Percentiles rank a stretch among this genome's conserved stretches.
phyloP scores from a whole-genome alignment of 306 rosid species.

The Corylus avellana region DNA sequence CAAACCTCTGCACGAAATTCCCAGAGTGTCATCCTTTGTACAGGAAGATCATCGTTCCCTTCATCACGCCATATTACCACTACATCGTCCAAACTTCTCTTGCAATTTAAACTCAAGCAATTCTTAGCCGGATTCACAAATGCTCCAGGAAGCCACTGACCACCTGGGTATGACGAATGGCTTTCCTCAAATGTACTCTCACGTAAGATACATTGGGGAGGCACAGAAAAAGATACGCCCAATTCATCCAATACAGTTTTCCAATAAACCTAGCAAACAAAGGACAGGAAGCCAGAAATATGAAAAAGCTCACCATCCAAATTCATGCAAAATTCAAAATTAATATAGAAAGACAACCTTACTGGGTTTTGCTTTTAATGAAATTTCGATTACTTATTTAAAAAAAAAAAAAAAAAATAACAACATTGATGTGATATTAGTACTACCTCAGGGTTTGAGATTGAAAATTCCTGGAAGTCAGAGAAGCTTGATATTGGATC shows the following conservation, averaged over 20 bases:
- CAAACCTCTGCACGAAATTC: slow-evolving; percentile 84
- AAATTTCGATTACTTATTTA: no score
- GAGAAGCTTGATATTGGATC: slow-evolving; percentile 84
- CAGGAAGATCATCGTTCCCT: slow-evolving; percentile 62
- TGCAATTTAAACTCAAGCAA: slow-evolving; percentile 59
- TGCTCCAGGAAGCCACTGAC: slow-evolving; percentile 92
- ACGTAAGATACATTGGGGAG: slow-evolving; percentile 71
- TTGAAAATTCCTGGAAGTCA: slow-evolving; percentile 78
- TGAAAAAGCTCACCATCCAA: slow-evolving; percentile 16
- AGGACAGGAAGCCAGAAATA: slow-evolving; percentile 12
- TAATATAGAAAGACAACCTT: not conserved
- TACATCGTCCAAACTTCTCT: slow-evolving; percentile 65
- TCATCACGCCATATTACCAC: slow-evolving; percentile 82
- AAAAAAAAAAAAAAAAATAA: not conserved
- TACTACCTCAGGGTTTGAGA: slow-evolving; percentile 74
- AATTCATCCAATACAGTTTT: slow-evolving; percentile 68
- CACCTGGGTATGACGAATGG: slow-evolving; percentile 51
- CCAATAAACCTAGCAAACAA: slow-evolving; percentile 76
- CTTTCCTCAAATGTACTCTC: slow-evolving; percentile 40
- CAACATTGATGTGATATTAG: slow-evolving; percentile 7
- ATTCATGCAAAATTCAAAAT: not conserved
- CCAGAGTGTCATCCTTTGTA: slow-evolving; percentile 58
- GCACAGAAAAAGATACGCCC: slow-evolving; percentile 55
- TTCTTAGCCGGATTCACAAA: slow-evolving; percentile 72
- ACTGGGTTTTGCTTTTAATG: no score